Evolutionary conservation across 257 asterid genomes (phyloP), one percentile per base, ranked within the genome.

Genomic region (Nicotiana benthamiana): DNA sequence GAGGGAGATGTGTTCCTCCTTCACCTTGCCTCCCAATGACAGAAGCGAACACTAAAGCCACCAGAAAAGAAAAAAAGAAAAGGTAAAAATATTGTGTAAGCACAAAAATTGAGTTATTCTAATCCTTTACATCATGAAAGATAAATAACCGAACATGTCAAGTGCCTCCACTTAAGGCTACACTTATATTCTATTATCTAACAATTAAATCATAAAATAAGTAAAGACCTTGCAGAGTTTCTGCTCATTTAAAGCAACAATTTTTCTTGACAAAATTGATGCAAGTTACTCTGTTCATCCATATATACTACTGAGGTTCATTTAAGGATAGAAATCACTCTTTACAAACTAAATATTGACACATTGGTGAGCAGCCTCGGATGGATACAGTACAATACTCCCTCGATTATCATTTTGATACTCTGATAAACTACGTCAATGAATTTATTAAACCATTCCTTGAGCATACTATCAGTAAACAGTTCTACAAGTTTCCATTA

Each of bases 1-100:
- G 80, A 85, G 91, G 82, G 99, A 89, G 82, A 95, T 87, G 82
- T 91, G 93, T 12, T 92, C 94, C 83, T 96, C 99, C 87, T 90
- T 87, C 91, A 94, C 98, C 89, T 87, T 91, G 82, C 99, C 99
- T 30, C 92, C 97, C 84, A 87, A 79, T 0, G 97, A 91, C 51
- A 96, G 92, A 86, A 92, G 92, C n/a, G 93, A 87, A 66, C 87
- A 85, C 99, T 96, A 91, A 89, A 83, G 60, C 43, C 80, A 85
- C 84, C 80, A 79, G 12, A 63, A 72, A 72, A 46, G 9, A 22
- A 40, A 54, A 70, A 22, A 43, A 12, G 20, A 1, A 40, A 68
- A 70, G 6, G 77, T 18, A 46, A 46, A 43, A 24, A 46, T 72
- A 43, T 13, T 30, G 15, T 13, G 78, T 72, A 72, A 72, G 78